Percentiles rank a stretch among this genome's conserved stretches.
Evolutionary conservation across 2,329 filamentous ascomycete species (phyloP).

Genomic region (Neonectria ditissima): DNA sequence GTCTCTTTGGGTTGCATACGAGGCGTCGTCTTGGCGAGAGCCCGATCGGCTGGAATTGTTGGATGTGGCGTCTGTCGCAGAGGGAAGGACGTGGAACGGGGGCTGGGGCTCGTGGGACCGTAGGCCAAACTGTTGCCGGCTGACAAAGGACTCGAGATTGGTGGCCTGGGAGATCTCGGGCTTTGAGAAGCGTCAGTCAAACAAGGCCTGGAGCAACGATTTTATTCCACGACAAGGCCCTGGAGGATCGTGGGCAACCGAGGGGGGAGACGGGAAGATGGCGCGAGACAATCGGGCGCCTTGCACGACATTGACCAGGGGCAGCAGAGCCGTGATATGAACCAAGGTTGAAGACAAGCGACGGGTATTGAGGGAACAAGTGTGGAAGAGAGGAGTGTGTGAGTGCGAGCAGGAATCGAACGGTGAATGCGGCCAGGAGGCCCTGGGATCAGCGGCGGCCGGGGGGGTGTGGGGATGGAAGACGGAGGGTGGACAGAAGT

Average conservation of each 20-base stretch:
- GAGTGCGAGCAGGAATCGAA: conserved; percentile 42
- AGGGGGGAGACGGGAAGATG: conserved; percentile 37
- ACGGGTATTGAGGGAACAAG: conserved; percentile 33
- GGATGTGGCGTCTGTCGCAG: conserved; percentile 45
- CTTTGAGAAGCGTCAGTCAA: conserved; percentile 39
- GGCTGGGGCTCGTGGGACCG: conserved; percentile 57
- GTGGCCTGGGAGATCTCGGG: conserved; percentile 61
- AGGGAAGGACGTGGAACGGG: conserved; percentile 42
- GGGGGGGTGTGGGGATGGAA: conserved; percentile 37
- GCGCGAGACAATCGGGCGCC: conserved; percentile 37
- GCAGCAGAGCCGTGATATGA: conserved; percentile 24
- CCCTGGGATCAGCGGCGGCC: conserved; percentile 36
- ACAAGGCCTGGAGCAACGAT: conserved; percentile 25
- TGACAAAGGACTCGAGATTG: conserved; percentile 63
- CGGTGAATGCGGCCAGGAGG: conserved; percentile 38
- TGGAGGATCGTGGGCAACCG: conserved; percentile 30
- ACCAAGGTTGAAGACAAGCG: conserved; percentile 25
- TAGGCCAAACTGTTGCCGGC: conserved; percentile 57
- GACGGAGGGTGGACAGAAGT: conserved; percentile 21
- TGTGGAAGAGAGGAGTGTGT: conserved; percentile 40
- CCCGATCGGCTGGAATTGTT: conserved; percentile 32
- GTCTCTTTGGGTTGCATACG: conserved; percentile 39
- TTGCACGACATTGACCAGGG: conserved; percentile 40
- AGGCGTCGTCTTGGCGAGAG: conserved; percentile 27
- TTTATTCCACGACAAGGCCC: conserved; percentile 45